phyloP scores from a whole-genome alignment of 352 stramenopile genomes.

The Hyaloperonospora arabidopsidis region DNA sequence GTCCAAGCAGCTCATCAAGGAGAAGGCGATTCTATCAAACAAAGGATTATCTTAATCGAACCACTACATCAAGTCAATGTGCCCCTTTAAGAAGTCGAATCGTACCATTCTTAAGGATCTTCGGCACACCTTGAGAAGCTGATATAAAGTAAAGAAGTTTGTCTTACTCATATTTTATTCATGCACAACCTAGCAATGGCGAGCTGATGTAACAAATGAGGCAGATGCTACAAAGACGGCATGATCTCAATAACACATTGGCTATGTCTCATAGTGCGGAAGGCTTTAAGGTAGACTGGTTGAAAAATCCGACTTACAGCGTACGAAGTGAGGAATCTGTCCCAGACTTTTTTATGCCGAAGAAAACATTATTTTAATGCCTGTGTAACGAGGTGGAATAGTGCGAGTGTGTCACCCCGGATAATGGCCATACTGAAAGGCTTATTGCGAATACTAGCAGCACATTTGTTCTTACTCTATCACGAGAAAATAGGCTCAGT shows the following conservation, averaged over 20 bases:
- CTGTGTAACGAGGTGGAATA: background rate
- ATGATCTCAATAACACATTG: background rate
- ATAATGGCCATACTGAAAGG: background rate
- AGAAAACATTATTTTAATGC: background rate
- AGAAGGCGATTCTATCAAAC: too few relatives aligned
- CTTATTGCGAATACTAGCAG: background rate
- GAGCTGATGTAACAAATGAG: background rate
- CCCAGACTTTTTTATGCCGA: background rate
- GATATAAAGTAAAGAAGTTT: background rate
- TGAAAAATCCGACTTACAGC: background rate
- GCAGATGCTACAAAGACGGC: background rate
- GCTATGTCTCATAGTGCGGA: background rate
- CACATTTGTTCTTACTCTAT: background rate
- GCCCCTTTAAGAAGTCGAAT: background rate
- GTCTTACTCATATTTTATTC: background rate
- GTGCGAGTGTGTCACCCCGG: background rate
- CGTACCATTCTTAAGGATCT: background rate
- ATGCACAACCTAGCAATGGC: background rate
- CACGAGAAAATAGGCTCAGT: background rate
- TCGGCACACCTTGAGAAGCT: background rate
- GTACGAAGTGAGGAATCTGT: background rate
- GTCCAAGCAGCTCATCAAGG: too few relatives aligned
- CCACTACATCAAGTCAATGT: background rate
- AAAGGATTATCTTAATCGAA: background rate
- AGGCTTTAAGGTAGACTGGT: background rate